These are phyloP conservation scores for Pseudopediastrum boryanum DNA, from an alignment of 139 green algal genomes.

Conservation along the genomic window DNA sequence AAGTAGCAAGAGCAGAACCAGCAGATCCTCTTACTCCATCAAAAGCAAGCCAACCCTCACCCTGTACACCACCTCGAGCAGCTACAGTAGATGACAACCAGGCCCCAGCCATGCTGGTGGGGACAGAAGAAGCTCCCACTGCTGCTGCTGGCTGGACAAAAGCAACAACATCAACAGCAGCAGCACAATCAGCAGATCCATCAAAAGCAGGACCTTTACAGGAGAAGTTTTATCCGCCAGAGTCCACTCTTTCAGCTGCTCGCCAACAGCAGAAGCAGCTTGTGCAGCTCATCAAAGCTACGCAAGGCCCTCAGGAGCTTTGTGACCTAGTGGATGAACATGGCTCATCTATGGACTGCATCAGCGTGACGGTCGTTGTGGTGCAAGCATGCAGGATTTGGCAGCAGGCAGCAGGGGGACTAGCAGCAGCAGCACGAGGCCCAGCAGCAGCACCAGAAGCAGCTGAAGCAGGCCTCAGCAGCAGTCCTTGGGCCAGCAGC, in stretches of 20 bases:
- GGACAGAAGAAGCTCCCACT: not conserved
- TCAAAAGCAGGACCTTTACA: not conserved
- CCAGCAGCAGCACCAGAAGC: not conserved
- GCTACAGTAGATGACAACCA: not conserved
- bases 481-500: too few relatives aligned
- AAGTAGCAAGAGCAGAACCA: not conserved
- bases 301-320: not conserved
- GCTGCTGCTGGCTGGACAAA: not conserved
- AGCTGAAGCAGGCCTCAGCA: not conserved
- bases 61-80: not conserved
- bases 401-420: not conserved
- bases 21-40: not conserved
- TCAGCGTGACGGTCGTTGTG: not conserved
- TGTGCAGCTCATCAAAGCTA: not conserved
- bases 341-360: not conserved
- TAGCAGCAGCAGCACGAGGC: not conserved
- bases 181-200: constrained; percentile 9
- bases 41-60: not conserved
- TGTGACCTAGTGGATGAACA: not conserved
- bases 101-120: not conserved
- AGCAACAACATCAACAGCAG: not conserved
- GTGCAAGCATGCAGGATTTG: not conserved
- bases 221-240: not conserved
- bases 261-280: not conserved
- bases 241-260: not conserved